Percentiles rank a stretch among this genome's conserved stretches.
Evolutionary conservation across 768 basidiomycete species (phyloP).

Genomic region (Pulveroboletus sp.): DNA sequence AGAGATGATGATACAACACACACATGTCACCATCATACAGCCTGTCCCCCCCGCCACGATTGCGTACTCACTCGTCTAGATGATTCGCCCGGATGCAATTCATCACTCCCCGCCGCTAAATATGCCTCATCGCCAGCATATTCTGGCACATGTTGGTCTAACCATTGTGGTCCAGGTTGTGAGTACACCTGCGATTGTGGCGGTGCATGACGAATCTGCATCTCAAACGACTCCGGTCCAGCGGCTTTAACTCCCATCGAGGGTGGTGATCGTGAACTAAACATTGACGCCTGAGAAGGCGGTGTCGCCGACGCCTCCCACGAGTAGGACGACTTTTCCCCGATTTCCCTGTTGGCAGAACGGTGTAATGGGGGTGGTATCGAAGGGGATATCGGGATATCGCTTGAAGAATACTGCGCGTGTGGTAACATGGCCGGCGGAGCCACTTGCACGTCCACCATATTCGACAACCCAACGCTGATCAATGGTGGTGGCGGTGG

Average conservation of each 20-base stretch:
- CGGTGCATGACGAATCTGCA: slow-evolving; percentile 33
- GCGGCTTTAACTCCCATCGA: neutral
- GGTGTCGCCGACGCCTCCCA: neutral
- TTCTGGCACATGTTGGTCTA: neutral
- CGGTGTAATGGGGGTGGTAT: slow-evolving; percentile 47
- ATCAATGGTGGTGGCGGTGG: slow-evolving; percentile 13
- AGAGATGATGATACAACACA: slow-evolving; percentile 17
- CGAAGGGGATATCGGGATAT: slow-evolving; percentile 54
- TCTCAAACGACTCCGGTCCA: slow-evolving; percentile 33
- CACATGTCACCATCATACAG: slow-evolving; percentile 10
- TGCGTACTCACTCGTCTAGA: slow-evolving; percentile 9
- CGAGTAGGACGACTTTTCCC: slow-evolving; percentile 25
- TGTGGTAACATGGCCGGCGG: slow-evolving; percentile 40
- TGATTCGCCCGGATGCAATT: neutral
- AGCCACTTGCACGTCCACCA: slow-evolving; percentile 18
- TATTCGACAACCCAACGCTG: slow-evolving; percentile 11
- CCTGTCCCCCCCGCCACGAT: slow-evolving; percentile 20
- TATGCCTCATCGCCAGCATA: neutral
- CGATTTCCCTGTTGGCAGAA: slow-evolving; percentile 43
- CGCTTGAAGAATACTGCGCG: slow-evolving; percentile 58
- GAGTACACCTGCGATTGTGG: neutral
- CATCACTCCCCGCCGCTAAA: neutral
- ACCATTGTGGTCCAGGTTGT: slow-evolving; percentile 8
- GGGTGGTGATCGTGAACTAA: slow-evolving; percentile 1
- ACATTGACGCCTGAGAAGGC: neutral